Conservation (phyloP, 305 asterid genomes). For the Fraxinus greggii region DNA sequence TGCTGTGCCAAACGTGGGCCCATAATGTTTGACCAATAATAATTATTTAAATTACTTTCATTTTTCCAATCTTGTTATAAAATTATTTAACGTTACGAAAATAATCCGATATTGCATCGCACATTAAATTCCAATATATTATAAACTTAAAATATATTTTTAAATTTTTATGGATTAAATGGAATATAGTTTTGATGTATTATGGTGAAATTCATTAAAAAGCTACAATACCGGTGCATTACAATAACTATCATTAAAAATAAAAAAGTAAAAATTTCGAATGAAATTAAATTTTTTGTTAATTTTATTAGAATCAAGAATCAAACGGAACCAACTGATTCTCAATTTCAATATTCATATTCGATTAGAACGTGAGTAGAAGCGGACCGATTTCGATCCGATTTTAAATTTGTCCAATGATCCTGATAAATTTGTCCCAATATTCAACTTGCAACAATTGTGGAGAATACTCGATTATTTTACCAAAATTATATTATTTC, state of each 20-base stretch:
- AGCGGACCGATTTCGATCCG: neutral
- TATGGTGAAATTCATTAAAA: neutral
- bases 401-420: neutral
- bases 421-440: neutral
- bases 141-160: too few species aligned
- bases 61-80: neutral
- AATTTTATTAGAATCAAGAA: too few species aligned
- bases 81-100: too few species aligned
- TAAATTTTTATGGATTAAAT: too few species aligned
- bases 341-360: too few species aligned
- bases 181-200: neutral
- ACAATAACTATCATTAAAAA: neutral
- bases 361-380: neutral
- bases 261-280: neutral
- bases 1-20: constrained; percentile 25
- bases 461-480: neutral
- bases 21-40: constrained; percentile 28
- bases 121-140: too few species aligned
- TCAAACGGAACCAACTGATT: neutral
- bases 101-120: too few species aligned
- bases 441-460: neutral
- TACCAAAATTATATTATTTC: too few species aligned
- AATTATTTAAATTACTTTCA: neutral
- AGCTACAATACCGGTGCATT: too few species aligned
- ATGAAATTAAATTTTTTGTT: neutral